Evolutionary conservation across 1,284 basidiomycete species (phyloP).

Genomic region (Rhodotorula sp.): DNA sequence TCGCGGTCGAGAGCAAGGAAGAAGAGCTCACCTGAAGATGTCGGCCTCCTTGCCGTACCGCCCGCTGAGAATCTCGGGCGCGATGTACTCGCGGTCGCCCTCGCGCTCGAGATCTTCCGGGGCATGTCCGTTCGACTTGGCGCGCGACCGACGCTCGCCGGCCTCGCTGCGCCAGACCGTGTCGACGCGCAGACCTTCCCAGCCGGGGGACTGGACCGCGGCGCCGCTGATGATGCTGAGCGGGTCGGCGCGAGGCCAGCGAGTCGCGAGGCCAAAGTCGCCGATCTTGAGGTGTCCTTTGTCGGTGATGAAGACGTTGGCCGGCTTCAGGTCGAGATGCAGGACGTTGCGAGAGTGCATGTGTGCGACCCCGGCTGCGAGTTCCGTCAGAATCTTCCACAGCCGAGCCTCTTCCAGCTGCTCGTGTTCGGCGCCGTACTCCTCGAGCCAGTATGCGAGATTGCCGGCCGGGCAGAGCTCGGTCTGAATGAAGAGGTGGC

Average conservation of each 20-base stretch:
- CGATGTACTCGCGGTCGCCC: constrained; percentile 96
- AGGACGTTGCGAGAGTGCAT: constrained; percentile 87
- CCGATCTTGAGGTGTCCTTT: constrained; percentile 94
- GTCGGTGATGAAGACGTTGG: constrained; percentile 89
- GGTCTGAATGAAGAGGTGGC: constrained; percentile 86
- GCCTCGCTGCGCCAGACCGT: constrained; percentile 35
- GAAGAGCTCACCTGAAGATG: constrained; percentile 77
- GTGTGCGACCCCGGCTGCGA: constrained; percentile 74
- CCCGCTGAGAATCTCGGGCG: constrained; percentile 93
- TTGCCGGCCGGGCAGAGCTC: constrained; percentile 94
- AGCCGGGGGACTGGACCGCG: constrained; percentile 34
- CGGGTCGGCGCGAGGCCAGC: constrained; percentile 44
- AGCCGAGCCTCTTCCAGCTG: constrained; percentile 87
- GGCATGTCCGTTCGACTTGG: constrained; percentile 45
- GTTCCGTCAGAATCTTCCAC: constrained; percentile 94
- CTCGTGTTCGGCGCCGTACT: constrained; percentile 82
- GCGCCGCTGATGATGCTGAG: constrained; percentile 42
- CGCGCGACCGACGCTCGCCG: constrained; percentile 47
- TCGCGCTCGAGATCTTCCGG: constrained; percentile 80
- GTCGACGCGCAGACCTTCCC: constrained; percentile 27
- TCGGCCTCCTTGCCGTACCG: constrained; percentile 90
- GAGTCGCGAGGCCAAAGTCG: constrained; percentile 90
- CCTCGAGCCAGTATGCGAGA: constrained; percentile 85
- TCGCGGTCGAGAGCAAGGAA: neutral
- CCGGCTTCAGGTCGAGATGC: constrained; percentile 97